Percentiles rank a stretch among this genome's conserved stretches.
These are phyloP conservation scores for Eremothecium cymbalariae DNA, from an alignment of 1,139 yeast species.

Conservation along the genomic window DNA sequence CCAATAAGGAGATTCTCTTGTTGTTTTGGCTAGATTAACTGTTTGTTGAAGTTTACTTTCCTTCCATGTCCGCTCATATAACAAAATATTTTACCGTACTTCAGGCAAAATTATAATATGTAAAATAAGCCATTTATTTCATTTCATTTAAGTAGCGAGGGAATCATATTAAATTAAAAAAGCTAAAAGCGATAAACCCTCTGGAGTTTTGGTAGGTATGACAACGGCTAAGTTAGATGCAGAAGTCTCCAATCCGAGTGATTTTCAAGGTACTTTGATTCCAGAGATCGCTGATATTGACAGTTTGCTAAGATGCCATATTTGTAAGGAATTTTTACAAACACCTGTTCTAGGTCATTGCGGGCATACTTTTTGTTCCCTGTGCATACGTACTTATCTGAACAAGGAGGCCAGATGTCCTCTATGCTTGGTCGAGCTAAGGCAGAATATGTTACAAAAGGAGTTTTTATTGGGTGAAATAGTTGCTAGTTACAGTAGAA, in stretches of 20 bases:
- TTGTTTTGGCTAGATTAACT: too few species aligned
- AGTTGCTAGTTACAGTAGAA: conserved; percentile 44
- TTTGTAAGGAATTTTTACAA: conserved; percentile 77
- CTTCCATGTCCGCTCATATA: too few species aligned
- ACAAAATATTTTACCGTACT: too few species aligned
- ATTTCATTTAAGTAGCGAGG: background rate
- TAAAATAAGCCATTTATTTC: background rate
- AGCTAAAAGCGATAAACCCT: too few species aligned
- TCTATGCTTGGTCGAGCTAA: conserved; percentile 61
- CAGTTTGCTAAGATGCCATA: conserved; percentile 68
- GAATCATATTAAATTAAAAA: too few species aligned
- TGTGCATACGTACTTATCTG: conserved; percentile 72
- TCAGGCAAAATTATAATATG: too few species aligned
- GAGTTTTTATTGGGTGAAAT: conserved; percentile 70
- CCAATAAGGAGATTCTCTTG: too few species aligned
- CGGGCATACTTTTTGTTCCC: conserved; percentile 85
- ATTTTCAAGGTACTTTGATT: conserved; percentile 48
- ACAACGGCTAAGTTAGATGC: background rate
- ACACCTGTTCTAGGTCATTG: conserved; percentile 86
- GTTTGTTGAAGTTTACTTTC: too few species aligned
- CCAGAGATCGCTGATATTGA: conserved; percentile 60
- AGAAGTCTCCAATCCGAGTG: conserved; percentile 57
- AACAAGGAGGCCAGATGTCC: conserved; percentile 63
- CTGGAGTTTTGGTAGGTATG: too few species aligned
- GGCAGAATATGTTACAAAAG: conserved; percentile 62